These are phyloP conservation scores for Colletotrichum kahawae DNA, from an alignment of 2,329 filamentous ascomycete genomes.

Conservation along the genomic window DNA sequence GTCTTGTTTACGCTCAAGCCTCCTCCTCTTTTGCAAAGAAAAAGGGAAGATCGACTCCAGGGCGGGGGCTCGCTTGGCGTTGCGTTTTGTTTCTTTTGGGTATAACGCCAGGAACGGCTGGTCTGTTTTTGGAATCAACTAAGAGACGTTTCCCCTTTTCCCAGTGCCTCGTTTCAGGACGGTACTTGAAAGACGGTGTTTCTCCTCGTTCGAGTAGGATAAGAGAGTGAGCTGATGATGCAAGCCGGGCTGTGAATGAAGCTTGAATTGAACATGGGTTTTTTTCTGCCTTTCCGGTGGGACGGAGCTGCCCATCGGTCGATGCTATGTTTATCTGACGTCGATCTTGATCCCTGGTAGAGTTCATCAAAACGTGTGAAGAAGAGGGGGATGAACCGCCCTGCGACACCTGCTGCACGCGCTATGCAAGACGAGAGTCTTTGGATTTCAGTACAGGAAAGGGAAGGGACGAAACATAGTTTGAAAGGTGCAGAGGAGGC, in stretches of 20 bases:
- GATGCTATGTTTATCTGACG: not conserved
- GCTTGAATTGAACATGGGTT: not conserved
- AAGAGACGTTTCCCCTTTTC: not conserved
- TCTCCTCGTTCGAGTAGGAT: not conserved
- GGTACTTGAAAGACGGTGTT: not conserved
- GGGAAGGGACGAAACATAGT: not conserved
- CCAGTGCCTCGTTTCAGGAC: constrained; percentile 12
- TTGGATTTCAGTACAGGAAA: not conserved
- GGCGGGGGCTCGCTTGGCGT: not conserved
- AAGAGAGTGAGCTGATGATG: not conserved
- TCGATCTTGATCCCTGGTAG: not conserved
- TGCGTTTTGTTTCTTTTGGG: not conserved
- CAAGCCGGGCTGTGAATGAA: not conserved
- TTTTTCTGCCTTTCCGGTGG: not conserved
- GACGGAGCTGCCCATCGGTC: not conserved
- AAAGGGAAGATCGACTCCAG: not conserved
- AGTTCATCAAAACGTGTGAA: not conserved
- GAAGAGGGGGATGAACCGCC: not conserved
- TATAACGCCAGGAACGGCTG: not conserved
- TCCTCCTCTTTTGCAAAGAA: not conserved
- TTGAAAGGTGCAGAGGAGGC: not conserved
- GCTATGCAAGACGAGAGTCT: not conserved
- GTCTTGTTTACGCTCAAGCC: not conserved
- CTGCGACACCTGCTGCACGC: not conserved
- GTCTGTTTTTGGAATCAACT: constrained; percentile 2